Conservation (phyloP, 2,329 filamentous ascomycete genomes). For the Talaromyces funiculosus region DNA sequence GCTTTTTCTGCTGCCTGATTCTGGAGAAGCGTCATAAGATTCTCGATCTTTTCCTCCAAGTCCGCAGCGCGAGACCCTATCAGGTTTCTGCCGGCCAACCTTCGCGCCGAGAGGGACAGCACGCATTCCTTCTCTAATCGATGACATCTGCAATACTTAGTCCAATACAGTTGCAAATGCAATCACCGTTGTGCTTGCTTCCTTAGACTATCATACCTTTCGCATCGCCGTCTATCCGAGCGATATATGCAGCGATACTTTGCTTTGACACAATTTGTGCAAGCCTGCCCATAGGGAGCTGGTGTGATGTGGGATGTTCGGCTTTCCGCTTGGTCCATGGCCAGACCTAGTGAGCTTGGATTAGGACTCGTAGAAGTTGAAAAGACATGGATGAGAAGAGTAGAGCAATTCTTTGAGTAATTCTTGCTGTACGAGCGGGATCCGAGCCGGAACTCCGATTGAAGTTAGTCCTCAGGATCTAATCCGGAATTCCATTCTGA, state of each 20-base stretch:
- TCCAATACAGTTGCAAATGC: background rate
- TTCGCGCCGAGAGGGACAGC: background rate
- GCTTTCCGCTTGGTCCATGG: background rate
- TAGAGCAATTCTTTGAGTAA: too few species aligned
- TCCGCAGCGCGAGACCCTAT: background rate
- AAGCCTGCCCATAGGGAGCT: slow-evolving; percentile 3
- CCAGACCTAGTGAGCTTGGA: too few species aligned
- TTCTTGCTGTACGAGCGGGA: too few species aligned
- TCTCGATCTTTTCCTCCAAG: slow-evolving; percentile 6
- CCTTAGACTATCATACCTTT: too few species aligned
- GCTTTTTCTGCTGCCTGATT: background rate
- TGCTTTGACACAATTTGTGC: background rate
- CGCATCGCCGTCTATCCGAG: background rate
- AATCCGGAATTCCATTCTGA: too few species aligned
- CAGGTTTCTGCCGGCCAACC: background rate
- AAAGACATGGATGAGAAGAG: too few species aligned
- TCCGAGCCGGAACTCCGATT: too few species aligned
- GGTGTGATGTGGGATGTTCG: background rate
- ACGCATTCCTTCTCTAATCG: slow-evolving; percentile 5
- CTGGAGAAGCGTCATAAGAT: slow-evolving; percentile 1
- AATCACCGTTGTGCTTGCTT: too few species aligned
- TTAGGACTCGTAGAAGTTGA: too few species aligned
- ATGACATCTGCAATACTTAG: background rate
- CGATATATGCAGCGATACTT: slow-evolving; percentile 7
- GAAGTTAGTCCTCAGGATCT: too few species aligned